Evolutionary conservation across 2,329 filamentous ascomycete species (phyloP).

Genomic region (Trichoderma oligosporum): DNA sequence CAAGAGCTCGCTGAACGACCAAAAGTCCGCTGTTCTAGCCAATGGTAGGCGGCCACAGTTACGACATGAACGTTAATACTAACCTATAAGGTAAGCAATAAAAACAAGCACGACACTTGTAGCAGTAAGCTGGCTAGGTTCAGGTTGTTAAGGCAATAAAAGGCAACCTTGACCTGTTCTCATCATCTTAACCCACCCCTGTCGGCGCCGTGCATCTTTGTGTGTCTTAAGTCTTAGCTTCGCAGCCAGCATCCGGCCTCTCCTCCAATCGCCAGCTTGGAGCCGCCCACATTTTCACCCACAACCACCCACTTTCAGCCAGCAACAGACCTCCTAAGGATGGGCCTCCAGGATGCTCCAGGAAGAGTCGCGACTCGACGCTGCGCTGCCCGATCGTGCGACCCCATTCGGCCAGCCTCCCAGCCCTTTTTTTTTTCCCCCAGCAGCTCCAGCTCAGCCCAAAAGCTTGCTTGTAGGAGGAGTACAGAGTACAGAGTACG

Average conservation of each 20-base stretch:
- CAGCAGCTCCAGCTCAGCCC: slow-evolving; percentile 13
- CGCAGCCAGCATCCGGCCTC: neutral
- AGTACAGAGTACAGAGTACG: too few species aligned
- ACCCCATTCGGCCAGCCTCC: neutral
- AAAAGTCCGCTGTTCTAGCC: neutral
- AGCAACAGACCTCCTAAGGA: neutral
- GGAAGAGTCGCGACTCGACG: neutral
- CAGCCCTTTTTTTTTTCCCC: slow-evolving; percentile 11
- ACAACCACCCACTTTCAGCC: slow-evolving; percentile 15
- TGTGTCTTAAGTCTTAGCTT: neutral
- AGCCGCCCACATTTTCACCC: slow-evolving; percentile 14
- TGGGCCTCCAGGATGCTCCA: neutral
- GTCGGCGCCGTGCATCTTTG: slow-evolving; percentile 1
- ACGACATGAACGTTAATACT: too few species aligned
- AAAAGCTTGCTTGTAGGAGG: slow-evolving; percentile 19
- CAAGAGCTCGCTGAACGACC: slow-evolving; percentile 5
- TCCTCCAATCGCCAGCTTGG: slow-evolving; percentile 14
- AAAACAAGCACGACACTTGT: neutral
- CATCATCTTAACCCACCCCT: slow-evolving; percentile 17
- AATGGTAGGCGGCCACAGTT: slow-evolving; percentile 10
- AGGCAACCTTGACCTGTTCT: slow-evolving; percentile 2
- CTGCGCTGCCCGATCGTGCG: slow-evolving; percentile 18
- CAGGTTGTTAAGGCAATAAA: too few species aligned
- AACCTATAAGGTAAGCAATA: neutral
- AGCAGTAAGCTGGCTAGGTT: too few species aligned